Evolutionary conservation across 257 asterid species (phyloP), one percentile per base, ranked within the genome.

Genomic region (Echium plantagineum): DNA sequence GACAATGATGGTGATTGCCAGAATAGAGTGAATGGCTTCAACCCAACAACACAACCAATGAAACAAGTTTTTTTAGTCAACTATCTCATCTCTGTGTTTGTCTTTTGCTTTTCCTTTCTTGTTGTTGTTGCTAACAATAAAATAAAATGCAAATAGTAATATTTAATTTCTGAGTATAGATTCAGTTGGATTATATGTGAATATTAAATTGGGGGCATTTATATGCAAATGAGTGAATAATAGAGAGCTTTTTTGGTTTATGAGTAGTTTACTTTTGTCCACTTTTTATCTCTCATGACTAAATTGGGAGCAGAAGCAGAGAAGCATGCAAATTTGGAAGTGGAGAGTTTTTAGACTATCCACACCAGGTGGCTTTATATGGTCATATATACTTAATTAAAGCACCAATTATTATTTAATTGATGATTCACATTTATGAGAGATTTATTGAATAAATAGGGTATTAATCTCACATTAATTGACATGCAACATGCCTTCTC

Each of bases 1-100:
- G 85, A 81, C 75, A 79, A 75, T 71, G 95, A 79, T 80, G 83
- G 77, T 15, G 82, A 80, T 76, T 63, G 82, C 74, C 70, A 72
- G 80, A 71, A 68, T 75, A 76, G 53, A 70, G 69, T 74, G 80
- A 78, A 61, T 75, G 85, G 75, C 52, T 82, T 52, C 81, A 78
- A 77, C 83, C 75, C 75, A 70, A 74, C 82, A 82, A 73, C 54
- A 74, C 64, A 77, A 71, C 83, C 72, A 79, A 86, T 69, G 76
- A 79, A 66, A 71, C 64, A 74, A 69, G 28, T 70, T 22, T 71
- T 24, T 57, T 42, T 59, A 72, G 71, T 62, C 71, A 47, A 60
- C 71, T 60, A 66, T 67, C 69, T 52, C 69, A 22, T 59, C 78
- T 72, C 61, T 78, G 71, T 66, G 53, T 73, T 73, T 75, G 77